Evolutionary conservation across 257 asterid genomes (phyloP), one percentile per base, ranked within the genome.

Genomic region (Osmanthus fragrans): DNA sequence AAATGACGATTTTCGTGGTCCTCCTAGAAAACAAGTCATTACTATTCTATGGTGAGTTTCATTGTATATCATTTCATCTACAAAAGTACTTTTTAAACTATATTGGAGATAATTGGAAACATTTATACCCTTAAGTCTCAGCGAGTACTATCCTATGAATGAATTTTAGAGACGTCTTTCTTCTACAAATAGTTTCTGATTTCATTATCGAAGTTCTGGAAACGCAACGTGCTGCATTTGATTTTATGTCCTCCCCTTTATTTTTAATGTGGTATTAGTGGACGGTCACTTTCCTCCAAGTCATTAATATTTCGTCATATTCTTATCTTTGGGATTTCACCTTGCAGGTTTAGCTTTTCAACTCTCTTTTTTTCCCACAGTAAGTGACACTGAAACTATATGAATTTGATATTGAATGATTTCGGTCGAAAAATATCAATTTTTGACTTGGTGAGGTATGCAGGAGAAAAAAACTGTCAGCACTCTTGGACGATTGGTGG

Each of bases 391-490:
- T 36, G 27, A 68, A 42, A 71, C 40, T 29, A 5, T 51, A 32
- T 25, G 30, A 39, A 30, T 15, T 73, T 33, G 34, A 33, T 33
- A 11, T 60, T 33, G 34, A 29, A 60, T 15, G 54, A 36, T 12
- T 74, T 74, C n/a, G 4, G 18, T 37, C 7, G 18, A 37, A 4
- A 36, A 34, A 23, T 18, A 23, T 74, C 71, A 74, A 6, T 12
- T 58, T 74, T 49, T 74, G 51, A 74, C 78, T 36, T 29, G n/a
- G 10, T 23, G 25, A 25, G 13, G 34, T 64, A 12, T 29, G 83
- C 93, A 91, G 96, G 85, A 83, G 90, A 89, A 75, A 88, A 88
- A 74, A 27, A 85, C 89, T 1, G 79, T 85, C 27, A 84, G 96
- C 84, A 78, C 88, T 19, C 86, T 91, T 1, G 96, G 92, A 4